Conservation (phyloP, 495 filamentous ascomycete species). For the Annulohypoxylon moriforme region DNA sequence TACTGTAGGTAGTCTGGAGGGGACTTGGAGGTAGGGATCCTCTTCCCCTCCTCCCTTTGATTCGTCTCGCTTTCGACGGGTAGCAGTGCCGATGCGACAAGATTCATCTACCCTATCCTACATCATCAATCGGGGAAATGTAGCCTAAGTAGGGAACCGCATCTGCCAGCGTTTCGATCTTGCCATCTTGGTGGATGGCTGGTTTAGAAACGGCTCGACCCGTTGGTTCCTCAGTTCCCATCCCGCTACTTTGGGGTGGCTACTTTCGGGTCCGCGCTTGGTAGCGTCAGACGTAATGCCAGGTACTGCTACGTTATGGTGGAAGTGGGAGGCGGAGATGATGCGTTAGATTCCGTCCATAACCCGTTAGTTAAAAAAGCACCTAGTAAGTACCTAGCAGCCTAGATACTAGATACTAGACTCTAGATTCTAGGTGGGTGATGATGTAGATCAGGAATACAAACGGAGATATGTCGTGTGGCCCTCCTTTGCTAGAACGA, state of each 20-base stretch:
- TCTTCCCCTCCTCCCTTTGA: constrained; percentile 5
- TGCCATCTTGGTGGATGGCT: constrained; percentile 29
- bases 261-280: constrained; percentile 11
- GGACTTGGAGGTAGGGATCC: constrained; percentile 12
- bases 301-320: constrained; percentile 42
- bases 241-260: constrained; percentile 30
- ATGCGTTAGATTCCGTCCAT: constrained; percentile 24
- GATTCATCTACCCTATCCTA: constrained; percentile 41
- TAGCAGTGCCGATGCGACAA: constrained; percentile 44
- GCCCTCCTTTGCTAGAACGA: constrained; percentile 15
- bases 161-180: constrained; percentile 38
- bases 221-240: constrained; percentile 40
- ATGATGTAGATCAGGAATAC: constrained; percentile 11
- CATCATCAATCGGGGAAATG: constrained; percentile 40
- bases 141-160: constrained; percentile 40
- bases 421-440: background rate
- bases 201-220: constrained; percentile 39
- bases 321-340: constrained; percentile 38
- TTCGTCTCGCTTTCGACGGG: constrained; percentile 27
- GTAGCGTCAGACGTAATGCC: constrained; percentile 43
- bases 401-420: background rate
- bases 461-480: constrained; percentile 18
- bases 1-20: no score
- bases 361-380: constrained; percentile 11
- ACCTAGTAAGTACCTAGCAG: no score